These are phyloP conservation scores for Pythium dissimile DNA, from an alignment of 352 stramenopile species.

Conservation along the genomic window DNA sequence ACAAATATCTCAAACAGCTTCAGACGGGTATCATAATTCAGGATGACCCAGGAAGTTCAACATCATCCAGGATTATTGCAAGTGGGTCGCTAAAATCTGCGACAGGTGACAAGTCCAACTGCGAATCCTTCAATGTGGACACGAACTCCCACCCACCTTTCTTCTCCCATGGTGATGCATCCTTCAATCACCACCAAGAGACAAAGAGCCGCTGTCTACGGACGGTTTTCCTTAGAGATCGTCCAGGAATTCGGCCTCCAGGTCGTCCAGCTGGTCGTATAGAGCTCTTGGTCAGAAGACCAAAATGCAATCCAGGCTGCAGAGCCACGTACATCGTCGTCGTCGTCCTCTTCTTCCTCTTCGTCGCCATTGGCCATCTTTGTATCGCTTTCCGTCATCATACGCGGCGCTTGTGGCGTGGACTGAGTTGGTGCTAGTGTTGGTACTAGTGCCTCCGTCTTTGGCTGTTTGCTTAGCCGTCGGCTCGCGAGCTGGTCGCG, in stretches of 20 bases:
- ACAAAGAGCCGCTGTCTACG: not conserved
- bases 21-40: conserved; percentile 5
- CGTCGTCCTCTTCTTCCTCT: conserved; percentile 3
- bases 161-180: no score
- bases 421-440: not conserved
- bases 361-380: not conserved
- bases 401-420: not conserved
- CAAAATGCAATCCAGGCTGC: no score
- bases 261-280: conserved; percentile 62
- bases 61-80: not conserved
- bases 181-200: not conserved
- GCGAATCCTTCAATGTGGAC: no score
- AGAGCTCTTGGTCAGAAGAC: no score
- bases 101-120: not conserved
- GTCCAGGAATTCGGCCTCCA: conserved; percentile 73
- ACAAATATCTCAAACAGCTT: not conserved
- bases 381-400: not conserved
- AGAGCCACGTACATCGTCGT: conserved; percentile 5
- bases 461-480: conserved; percentile 29
- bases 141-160: no score
- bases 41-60: not conserved
- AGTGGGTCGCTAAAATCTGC: not conserved
- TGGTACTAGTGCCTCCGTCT: conserved; percentile 19
- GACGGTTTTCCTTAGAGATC: conserved; percentile 30
- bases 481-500: conserved; percentile 50